Conservation (phyloP, 352 stramenopile genomes). For the Phytophthora ramorum region DNA sequence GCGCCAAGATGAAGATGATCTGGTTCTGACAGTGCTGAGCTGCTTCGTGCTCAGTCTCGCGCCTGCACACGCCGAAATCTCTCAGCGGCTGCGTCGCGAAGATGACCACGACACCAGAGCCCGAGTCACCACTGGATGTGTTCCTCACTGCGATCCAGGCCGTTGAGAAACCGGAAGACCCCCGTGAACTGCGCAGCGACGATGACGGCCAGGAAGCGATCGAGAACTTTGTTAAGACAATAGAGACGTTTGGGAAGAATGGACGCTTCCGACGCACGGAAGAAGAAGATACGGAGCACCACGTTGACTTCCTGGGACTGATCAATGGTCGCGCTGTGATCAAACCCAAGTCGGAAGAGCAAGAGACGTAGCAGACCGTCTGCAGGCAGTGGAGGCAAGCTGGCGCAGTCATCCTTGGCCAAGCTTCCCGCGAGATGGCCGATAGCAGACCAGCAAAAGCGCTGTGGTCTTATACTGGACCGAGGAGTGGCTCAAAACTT, state of each 20-base stretch:
- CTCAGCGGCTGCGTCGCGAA: neutral
- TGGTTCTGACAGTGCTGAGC: constrained; percentile 9
- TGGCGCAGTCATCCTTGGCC: no score
- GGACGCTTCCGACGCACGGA: constrained; percentile 1
- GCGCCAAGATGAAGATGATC: constrained; percentile 19
- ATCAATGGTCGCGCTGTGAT: constrained; percentile 2
- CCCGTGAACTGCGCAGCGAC: constrained; percentile 7
- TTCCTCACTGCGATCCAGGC: constrained; percentile 16
- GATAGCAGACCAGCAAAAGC: no score
- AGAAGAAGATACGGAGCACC: constrained; percentile 16
- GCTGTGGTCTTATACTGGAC: no score
- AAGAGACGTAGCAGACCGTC: neutral
- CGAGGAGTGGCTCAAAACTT: no score
- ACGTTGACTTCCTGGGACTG: constrained; percentile 1
- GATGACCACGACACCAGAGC: neutral
- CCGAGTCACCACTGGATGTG: neutral
- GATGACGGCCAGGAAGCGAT: constrained; percentile 5
- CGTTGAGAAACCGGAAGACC: constrained; percentile 1
- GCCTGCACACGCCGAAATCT: neutral
- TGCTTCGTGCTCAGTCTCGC: constrained; percentile 14
- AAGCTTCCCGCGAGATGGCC: no score
- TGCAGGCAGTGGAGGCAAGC: no score
- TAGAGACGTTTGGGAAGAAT: constrained; percentile 10
- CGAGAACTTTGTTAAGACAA: constrained; percentile 14
- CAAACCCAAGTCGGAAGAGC: neutral